A percentile compares a stretch with the other conserved stretches of the same genome.
phyloP scores from a whole-genome alignment of 2,329 filamentous ascomycete genomes.

The Aureobasidium subglaciale region DNA sequence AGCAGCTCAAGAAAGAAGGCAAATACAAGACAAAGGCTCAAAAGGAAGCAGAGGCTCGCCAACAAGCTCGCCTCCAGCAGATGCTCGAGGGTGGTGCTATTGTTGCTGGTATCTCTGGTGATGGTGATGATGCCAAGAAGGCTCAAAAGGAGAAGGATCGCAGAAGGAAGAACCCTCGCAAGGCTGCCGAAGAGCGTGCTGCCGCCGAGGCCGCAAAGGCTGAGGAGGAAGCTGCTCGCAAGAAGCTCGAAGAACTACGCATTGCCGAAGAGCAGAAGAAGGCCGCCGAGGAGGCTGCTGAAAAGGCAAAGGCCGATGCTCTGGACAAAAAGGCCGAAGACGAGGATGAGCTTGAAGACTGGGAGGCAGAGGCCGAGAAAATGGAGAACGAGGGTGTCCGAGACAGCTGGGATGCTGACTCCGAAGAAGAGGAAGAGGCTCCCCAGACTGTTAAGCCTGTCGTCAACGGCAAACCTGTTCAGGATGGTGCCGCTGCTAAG shows the following conservation, averaged over 20 bases:
- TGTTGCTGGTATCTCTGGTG: slow-evolving; percentile 49
- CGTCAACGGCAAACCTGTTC: slow-evolving; percentile 30
- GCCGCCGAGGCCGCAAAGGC: slow-evolving; percentile 27
- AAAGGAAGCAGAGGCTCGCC: slow-evolving; percentile 70
- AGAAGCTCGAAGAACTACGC: slow-evolving; percentile 49
- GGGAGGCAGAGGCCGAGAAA: slow-evolving; percentile 73
- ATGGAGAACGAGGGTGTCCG: slow-evolving; percentile 74
- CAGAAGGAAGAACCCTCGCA: slow-evolving; percentile 67
- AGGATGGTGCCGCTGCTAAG: slow-evolving; percentile 21
- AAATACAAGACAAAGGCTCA: slow-evolving; percentile 83
- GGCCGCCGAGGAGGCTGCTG: slow-evolving; percentile 69
- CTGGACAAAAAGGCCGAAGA: slow-evolving; percentile 58
- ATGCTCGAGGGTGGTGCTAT: slow-evolving; percentile 71
- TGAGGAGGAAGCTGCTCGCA: slow-evolving; percentile 48
- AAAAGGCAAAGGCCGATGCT: slow-evolving; percentile 61
- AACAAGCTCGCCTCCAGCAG: slow-evolving; percentile 74
- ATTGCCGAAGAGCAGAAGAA: slow-evolving; percentile 61
- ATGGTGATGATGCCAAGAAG: slow-evolving; percentile 65
- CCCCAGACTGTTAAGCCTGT: slow-evolving; percentile 34
- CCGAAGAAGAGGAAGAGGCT: slow-evolving; percentile 62
- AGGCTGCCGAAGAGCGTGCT: slow-evolving; percentile 48
- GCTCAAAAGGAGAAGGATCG: slow-evolving; percentile 66
- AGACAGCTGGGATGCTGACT: slow-evolving; percentile 90
- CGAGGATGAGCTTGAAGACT: slow-evolving; percentile 67
- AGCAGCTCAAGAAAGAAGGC: slow-evolving; percentile 81